phyloP scores from a whole-genome alignment of 2,329 filamentous ascomycete species.

The Ophiognomonia clavigignenti-juglandacearum region DNA sequence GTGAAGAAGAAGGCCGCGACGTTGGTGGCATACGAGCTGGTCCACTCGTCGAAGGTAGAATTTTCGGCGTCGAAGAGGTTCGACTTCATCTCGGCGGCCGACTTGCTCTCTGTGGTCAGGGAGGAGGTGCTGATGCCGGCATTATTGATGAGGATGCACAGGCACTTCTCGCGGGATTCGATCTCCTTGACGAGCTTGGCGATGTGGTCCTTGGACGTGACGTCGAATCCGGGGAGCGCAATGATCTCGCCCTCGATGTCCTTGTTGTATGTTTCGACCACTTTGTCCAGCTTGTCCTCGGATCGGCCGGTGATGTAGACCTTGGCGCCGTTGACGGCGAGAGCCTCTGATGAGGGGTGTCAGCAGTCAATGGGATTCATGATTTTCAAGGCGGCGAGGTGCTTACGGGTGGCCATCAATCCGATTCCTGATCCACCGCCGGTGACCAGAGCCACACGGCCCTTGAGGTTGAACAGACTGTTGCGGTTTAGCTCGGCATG shows the following conservation, averaged over 20 bases:
- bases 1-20: slow-evolving; percentile 66
- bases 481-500: slow-evolving; percentile 33
- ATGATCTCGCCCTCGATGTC: slow-evolving; percentile 51
- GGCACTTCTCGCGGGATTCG: slow-evolving; percentile 46
- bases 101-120: slow-evolving; percentile 49
- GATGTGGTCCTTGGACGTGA: slow-evolving; percentile 58
- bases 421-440: slow-evolving; percentile 31
- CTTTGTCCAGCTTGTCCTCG: slow-evolving; percentile 55
- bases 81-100: slow-evolving; percentile 45
- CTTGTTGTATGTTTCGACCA: slow-evolving; percentile 53
- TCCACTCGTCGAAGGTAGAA: slow-evolving; percentile 63
- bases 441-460: slow-evolving; percentile 38
- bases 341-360: too few species aligned
- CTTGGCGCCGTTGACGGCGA: slow-evolving; percentile 16
- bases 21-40: slow-evolving; percentile 68
- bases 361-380: too few species aligned
- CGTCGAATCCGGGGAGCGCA: slow-evolving; percentile 51
- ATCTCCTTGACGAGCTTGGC: slow-evolving; percentile 53
- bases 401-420: slow-evolving; percentile 29
- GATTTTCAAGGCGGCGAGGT: too few species aligned
- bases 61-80: slow-evolving; percentile 63
- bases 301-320: slow-evolving; percentile 68
- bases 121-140: slow-evolving; percentile 56
- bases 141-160: slow-evolving; percentile 66
- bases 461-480: slow-evolving; percentile 42